Conservation (phyloP, 441 rosid species). For the Bocquillonia castaneifolia region DNA sequence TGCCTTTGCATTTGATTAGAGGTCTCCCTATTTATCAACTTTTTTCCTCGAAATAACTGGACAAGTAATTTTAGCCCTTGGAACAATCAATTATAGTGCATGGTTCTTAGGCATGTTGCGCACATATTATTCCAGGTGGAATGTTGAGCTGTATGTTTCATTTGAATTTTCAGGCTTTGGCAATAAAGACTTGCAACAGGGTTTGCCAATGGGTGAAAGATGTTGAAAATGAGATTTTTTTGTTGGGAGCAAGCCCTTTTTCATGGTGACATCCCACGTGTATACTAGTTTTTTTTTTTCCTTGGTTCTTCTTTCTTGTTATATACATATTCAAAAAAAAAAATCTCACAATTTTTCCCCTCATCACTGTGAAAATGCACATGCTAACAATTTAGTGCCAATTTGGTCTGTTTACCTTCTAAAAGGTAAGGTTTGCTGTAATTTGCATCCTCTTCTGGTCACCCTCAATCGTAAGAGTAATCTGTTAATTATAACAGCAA, state of each 20-base stretch:
- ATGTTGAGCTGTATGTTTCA: slow-evolving; percentile 8
- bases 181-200: slow-evolving; percentile 87
- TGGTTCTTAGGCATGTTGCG: not conserved
- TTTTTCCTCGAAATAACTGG: not conserved
- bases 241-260: slow-evolving; percentile 97
- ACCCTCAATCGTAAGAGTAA: slow-evolving; percentile 8
- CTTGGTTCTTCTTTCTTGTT: too few species aligned
- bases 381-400: slow-evolving; percentile 7
- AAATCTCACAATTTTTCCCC: slow-evolving; percentile 7
- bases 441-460: slow-evolving; percentile 7
- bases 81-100: not conserved
- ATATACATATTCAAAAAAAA: too few species aligned
- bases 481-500: not conserved
- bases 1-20: not conserved
- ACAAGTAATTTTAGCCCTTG: not conserved
- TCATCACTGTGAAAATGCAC: not conserved
- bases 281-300: slow-evolving; percentile 29
- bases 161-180: slow-evolving; percentile 54
- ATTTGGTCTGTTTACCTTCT: not conserved
- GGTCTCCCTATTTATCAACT: not conserved
- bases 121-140: not conserved
- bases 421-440: not conserved
- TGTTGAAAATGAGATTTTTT: slow-evolving; percentile 88
- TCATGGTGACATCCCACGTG: slow-evolving; percentile 68
- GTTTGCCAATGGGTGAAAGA: slow-evolving; percentile 94